These are phyloP conservation scores for Globisporangium orthogonon DNA, from an alignment of 352 stramenopile species.

Conservation along the genomic window DNA sequence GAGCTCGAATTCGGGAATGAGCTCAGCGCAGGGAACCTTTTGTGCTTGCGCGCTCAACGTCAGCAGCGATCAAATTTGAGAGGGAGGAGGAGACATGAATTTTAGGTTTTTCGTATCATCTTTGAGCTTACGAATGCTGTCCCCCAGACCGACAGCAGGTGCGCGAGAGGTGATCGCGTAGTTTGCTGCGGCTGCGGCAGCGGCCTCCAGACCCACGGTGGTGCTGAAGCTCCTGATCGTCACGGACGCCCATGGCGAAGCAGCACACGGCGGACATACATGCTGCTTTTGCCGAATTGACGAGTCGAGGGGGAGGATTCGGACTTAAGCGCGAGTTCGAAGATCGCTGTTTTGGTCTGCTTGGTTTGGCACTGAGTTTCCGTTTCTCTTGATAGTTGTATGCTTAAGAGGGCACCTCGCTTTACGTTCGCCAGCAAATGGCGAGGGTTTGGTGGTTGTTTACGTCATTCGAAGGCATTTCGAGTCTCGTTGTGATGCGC, in stretches of 20 bases:
- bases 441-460: background rate
- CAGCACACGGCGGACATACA: background rate
- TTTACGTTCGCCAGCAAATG: background rate
- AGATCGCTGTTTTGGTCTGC: background rate
- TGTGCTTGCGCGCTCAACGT: background rate
- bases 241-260: background rate
- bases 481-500: background rate
- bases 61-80: constrained; percentile 6
- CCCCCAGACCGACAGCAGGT: background rate
- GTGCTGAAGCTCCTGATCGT: background rate
- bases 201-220: background rate
- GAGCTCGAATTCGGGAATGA: constrained; percentile 26
- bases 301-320: background rate
- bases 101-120: too few species aligned
- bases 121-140: too few species aligned
- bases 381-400: background rate
- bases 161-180: background rate
- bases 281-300: background rate
- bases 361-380: background rate
- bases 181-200: background rate
- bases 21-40: background rate
- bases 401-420: background rate
- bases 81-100: constrained; percentile 5
- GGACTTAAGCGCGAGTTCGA: background rate
- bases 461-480: constrained; percentile 1